Percentiles rank a stretch among this genome's conserved stretches.
These are phyloP conservation scores for Fusarium torulosum DNA, from an alignment of 2,329 filamentous ascomycete species.

Conservation along the genomic window DNA sequence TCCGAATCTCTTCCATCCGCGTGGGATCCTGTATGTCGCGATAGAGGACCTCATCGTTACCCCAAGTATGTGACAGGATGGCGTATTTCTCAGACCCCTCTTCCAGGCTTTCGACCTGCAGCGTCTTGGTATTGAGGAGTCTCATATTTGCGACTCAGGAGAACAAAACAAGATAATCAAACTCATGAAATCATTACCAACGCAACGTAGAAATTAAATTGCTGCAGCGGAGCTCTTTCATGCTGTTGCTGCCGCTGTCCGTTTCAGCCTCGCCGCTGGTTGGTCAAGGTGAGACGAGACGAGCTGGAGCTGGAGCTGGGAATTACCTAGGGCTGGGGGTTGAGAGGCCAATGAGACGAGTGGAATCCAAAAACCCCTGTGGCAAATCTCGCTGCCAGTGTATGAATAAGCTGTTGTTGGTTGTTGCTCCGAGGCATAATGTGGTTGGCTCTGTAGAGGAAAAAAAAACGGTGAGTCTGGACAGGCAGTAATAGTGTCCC, in stretches of 20 bases:
- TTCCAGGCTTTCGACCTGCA: slow-evolving; percentile 42
- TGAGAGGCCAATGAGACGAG: slow-evolving; percentile 36
- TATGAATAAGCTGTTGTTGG: slow-evolving; percentile 21
- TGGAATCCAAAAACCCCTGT: slow-evolving; percentile 25
- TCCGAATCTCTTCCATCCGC: slow-evolving; percentile 38
- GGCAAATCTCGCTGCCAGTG: slow-evolving; percentile 34
- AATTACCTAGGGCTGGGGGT: slow-evolving; percentile 31
- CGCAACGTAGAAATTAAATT: slow-evolving; percentile 15
- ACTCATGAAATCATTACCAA: slow-evolving; percentile 13
- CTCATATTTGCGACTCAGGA: slow-evolving; percentile 39
- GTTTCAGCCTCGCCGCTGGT: slow-evolving; percentile 42
- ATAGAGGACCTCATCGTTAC: slow-evolving; percentile 44
- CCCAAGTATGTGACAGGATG: slow-evolving; percentile 49
- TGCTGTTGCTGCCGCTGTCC: slow-evolving; percentile 25
- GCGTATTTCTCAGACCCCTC: slow-evolving; percentile 40
- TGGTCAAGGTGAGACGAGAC: slow-evolving; percentile 34
- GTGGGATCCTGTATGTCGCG: slow-evolving; percentile 39
- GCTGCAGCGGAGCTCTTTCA: slow-evolving; percentile 36
- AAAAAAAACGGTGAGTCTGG: slow-evolving; percentile 10
- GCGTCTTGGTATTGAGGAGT: slow-evolving; percentile 47
- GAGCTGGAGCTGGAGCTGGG: slow-evolving; percentile 13
- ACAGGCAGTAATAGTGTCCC: neutral
- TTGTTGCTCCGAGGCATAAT: slow-evolving; percentile 16
- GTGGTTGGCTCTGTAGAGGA: slow-evolving; percentile 6
- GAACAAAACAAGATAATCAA: slow-evolving; percentile 11